Base-by-base conservation (phyloP, 2,329 filamentous ascomycete genomes). In the Saccharata proteae region DNA sequence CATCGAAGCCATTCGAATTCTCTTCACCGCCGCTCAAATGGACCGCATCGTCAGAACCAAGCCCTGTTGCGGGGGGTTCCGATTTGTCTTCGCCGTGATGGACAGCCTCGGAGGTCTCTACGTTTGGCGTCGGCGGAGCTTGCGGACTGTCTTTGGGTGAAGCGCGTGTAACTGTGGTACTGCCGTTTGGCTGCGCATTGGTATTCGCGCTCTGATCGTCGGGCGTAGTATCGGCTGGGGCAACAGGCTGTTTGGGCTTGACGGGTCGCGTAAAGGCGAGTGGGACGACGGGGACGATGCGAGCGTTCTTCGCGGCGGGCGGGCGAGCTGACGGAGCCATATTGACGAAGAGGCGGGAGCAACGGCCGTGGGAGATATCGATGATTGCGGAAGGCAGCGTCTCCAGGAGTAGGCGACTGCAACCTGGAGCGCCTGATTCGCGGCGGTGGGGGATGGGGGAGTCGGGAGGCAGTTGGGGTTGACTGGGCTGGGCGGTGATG, bases 341-440 rank as follows among this genome's bases (percentile, higher is more conserved):
- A 42, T 37, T 40, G 41, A 22, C 33, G 29, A 20, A 30, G 28
- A 19, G 24, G 30, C 16, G 15, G 22, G 14, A 25, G 37, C 19
- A 17, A 34, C 15, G 20, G 28, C 23, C 26, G 26, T 24, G 21
- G 4, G 28, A 29, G 32, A 25, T 12, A 20, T 20, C 16, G 30
- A 15, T 23, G 21, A 7, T 17, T 25, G 18, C 14, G 26, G 12
- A 17, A 28, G 30, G 37, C 29, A 53, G 54, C 52, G 50, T 48
- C 53, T 58, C 54, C 54, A 58, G 52, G 52, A 52, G 28, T 54
- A 58, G n/a, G n/a, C n/a, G n/a, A 55, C 52, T 54, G 51, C 43
- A 45, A 37, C 54, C 51, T 57, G 53, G 54, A 58, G 54, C 51
- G 53, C 54, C 46, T 43, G 41, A 25, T 23, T 32, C 31, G 28